Base-by-base conservation (phyloP, 208 protist species). In the Sergeia podlipaevii region DNA sequence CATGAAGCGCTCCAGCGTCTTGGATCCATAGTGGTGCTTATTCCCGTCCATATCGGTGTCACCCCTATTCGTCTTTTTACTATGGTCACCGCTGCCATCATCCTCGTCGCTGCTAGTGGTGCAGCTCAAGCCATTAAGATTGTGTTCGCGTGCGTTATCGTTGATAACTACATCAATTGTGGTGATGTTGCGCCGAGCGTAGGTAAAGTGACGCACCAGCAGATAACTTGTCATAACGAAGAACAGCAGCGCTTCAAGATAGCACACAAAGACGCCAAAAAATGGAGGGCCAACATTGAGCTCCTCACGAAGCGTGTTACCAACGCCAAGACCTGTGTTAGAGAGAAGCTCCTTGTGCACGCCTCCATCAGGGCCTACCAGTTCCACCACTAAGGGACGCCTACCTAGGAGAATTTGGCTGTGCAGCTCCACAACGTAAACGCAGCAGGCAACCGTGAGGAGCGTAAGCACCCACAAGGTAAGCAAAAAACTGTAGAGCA, bases 141-240 rank as follows among this genome's bases (percentile, higher is more conserved):
- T 28, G 13, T 23, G 13, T 17, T 18, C 37, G 3, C 51, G 58
- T 45, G 71, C 71, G 32, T 73, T 54, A 44, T 89, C 79, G 37
- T 71, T 66, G 58, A 95, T 81, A 8, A 95, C 88, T 41, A 87
- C 51, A 56, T 95, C 88, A 44, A 95, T 82, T 3, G 88, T 92
- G 4, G 84, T 89, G 33, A 91, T 63, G 65, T 92, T 95, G 60
- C 81, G 76, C n/a, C 88, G 69, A 11, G 78, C 80, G 36, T 85
- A 82, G 17, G 48, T 58, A 44, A 74, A 78, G 66, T 95, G 85
- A 15, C 76, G 76, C 38, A 48, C 53, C 38, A 95, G 37, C 24
- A 95, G 54, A 34, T 75, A 86, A 4, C 45, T 56, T 17, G 78
- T 77, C 74, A 95, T 85, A 43, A 79, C 13, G 18, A 91, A 80